phyloP scores from a whole-genome alignment of 2,329 filamentous ascomycete genomes.

The Stachybotrys echinatus region DNA sequence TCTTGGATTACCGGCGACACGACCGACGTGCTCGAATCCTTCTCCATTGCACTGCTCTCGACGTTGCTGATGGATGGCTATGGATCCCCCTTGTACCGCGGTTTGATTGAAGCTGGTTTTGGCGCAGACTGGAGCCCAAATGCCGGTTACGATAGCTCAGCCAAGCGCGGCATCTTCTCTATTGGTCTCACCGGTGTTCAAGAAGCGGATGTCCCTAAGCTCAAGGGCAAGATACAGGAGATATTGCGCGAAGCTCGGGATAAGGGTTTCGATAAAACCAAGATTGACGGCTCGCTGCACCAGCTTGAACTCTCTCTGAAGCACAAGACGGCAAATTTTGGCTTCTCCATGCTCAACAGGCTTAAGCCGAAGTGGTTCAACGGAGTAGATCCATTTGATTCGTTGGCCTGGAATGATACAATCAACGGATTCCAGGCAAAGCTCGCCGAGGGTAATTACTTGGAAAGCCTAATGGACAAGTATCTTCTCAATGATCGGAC shows the following conservation, averaged over 20 bases:
- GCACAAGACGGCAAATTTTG: constrained; percentile 95
- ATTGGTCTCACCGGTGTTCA: constrained; percentile 88
- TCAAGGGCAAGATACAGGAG: constrained; percentile 68
- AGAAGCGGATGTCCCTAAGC: constrained; percentile 68
- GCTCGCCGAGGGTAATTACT: constrained; percentile 70
- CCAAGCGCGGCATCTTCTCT: constrained; percentile 76
- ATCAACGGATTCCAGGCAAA: constrained; percentile 75
- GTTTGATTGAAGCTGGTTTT: constrained; percentile 81
- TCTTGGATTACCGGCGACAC: constrained; percentile 89
- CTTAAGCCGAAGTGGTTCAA: constrained; percentile 94
- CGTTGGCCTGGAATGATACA: constrained; percentile 86
- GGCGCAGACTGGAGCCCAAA: constrained; percentile 95
- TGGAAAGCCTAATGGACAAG: constrained; percentile 81
- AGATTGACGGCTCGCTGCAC: constrained; percentile 90
- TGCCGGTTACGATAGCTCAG: constrained; percentile 80
- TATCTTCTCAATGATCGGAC: constrained; percentile 85
- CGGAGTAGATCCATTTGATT: constrained; percentile 85
- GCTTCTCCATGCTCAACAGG: constrained; percentile 83
- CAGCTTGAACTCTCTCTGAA: constrained; percentile 90
- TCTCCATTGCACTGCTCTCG: constrained; percentile 76
- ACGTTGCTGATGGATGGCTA: constrained; percentile 89
- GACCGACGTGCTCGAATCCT: constrained; percentile 78
- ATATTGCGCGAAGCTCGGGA: constrained; percentile 65
- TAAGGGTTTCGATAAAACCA: constrained; percentile 80
- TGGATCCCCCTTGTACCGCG: constrained; percentile 86